A percentile compares a stretch with the other conserved stretches of the same genome.
phyloP scores from a whole-genome alignment of 2,329 filamentous ascomycete genomes.

The Arachnomyces sp. region DNA sequence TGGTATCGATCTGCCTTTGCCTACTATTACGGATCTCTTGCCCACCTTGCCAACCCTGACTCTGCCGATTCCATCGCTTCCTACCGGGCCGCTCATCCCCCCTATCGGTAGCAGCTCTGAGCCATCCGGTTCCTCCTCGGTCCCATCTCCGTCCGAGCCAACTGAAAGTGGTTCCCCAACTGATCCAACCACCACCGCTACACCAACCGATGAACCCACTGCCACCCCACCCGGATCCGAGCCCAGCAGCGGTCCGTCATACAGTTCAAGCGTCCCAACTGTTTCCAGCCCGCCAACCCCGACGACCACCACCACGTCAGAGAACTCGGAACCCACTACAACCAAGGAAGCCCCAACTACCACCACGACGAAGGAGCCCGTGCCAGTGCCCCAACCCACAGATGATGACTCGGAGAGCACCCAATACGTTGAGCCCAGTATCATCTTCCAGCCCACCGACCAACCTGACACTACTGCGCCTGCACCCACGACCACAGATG shows the following conservation, averaged over 20 bases:
- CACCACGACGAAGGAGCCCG: slow-evolving; percentile 1
- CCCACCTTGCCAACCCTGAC: slow-evolving; percentile 6
- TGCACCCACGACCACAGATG: slow-evolving; percentile 23
- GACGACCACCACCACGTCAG: slow-evolving; percentile 2
- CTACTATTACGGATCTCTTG: background rate
- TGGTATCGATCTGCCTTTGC: background rate
- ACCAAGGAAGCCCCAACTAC: slow-evolving; percentile 6
- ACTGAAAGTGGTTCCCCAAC: slow-evolving; percentile 4
- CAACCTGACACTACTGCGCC: slow-evolving; percentile 22
- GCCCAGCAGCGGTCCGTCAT: background rate
- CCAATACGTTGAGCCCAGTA: slow-evolving; percentile 12
- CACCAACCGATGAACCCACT: slow-evolving; percentile 4
- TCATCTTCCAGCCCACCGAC: slow-evolving; percentile 17
- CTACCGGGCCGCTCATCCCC: slow-evolving; percentile 10
- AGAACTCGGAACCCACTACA: slow-evolving; percentile 2
- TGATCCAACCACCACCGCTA: background rate
- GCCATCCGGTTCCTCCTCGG: slow-evolving; percentile 8
- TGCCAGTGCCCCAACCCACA: slow-evolving; percentile 4
- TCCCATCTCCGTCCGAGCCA: slow-evolving; percentile 5
- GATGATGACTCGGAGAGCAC: slow-evolving; percentile 9
- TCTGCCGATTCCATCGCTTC: background rate
- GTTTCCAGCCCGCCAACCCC: background rate
- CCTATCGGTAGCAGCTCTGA: slow-evolving; percentile 4
- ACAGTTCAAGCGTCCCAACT: too few relatives aligned
- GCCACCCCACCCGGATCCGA: background rate